Conservation (phyloP, 805 yeast genomes). For the Scheffersomyces lignosus region DNA sequence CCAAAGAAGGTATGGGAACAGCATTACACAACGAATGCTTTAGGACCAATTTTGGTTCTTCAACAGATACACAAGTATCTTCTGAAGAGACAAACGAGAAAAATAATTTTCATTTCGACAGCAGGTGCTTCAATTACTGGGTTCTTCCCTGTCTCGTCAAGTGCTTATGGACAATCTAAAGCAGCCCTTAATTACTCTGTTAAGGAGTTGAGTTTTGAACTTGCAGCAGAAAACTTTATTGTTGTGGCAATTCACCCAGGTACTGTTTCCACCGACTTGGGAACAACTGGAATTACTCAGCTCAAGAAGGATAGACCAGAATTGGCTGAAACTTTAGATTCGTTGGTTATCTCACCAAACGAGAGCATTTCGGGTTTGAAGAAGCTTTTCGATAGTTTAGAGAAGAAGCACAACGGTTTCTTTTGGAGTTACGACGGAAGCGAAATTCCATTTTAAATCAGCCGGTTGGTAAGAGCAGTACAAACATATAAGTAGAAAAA, state of each 20-base stretch:
- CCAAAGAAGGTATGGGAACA: not conserved
- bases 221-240: conserved; percentile 20
- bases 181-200: conserved; percentile 36
- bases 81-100: conserved; percentile 14
- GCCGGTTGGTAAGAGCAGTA: too few relatives aligned
- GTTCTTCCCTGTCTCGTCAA: conserved; percentile 11
- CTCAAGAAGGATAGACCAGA: not conserved
- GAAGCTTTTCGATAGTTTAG: conserved; percentile 15
- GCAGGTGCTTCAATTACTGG: conserved; percentile 20
- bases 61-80: conserved; percentile 20
- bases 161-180: conserved; percentile 38
- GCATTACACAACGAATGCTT: conserved; percentile 17
- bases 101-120: conserved; percentile 25
- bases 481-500: too few relatives aligned
- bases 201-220: conserved; percentile 23
- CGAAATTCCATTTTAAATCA: not conserved
- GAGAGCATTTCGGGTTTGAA: conserved; percentile 4
- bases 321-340: not conserved
- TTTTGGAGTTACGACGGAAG: conserved; percentile 23
- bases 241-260: conserved; percentile 41
- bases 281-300: conserved; percentile 4
- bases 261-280: conserved; percentile 37
- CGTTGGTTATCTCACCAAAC: conserved; percentile 1
- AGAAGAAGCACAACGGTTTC: conserved; percentile 22
- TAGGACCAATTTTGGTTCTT: conserved; percentile 20